These are phyloP conservation scores for Cardamine chenopodiifolia DNA, from an alignment of 345 rosid genomes.

Conservation along the genomic window DNA sequence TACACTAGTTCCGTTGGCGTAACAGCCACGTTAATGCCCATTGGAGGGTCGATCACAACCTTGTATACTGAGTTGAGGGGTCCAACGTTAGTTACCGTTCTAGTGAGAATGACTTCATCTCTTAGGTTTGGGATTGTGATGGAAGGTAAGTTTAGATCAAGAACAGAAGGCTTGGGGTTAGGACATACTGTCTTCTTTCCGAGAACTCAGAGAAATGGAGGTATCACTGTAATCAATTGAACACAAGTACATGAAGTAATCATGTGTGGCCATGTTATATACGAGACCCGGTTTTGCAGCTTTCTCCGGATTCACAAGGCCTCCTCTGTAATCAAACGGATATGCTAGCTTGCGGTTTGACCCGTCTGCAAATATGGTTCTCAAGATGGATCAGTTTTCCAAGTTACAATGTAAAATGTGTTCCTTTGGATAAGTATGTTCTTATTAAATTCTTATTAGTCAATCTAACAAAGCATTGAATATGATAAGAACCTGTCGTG, in stretches of 20 bases:
- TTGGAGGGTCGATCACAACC: constrained; percentile 38
- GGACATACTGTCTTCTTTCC: constrained; percentile 42
- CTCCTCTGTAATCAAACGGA: constrained; percentile 62
- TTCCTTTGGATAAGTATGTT: background rate
- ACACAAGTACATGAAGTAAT: constrained; percentile 54
- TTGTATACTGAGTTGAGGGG: constrained; percentile 41
- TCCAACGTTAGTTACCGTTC: constrained; percentile 57
- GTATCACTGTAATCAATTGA: constrained; percentile 50
- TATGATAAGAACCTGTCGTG: constrained; percentile 46
- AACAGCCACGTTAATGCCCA: constrained; percentile 29
- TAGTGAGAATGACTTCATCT: constrained; percentile 27
- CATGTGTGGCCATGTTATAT: constrained; percentile 49
- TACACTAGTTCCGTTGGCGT: constrained; percentile 38
- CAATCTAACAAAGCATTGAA: background rate
- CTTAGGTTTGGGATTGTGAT: constrained; percentile 42
- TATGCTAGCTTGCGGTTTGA: constrained; percentile 47
- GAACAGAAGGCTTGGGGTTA: constrained; percentile 21
- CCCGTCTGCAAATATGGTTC: constrained; percentile 52
- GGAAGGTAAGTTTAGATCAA: constrained; percentile 54
- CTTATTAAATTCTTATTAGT: background rate
- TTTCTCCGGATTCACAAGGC: constrained; percentile 56
- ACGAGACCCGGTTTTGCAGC: constrained; percentile 63
- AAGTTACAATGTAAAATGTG: constrained; percentile 30
- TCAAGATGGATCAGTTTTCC: constrained; percentile 45
- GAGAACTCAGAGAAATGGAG: constrained; percentile 47